phyloP scores from a whole-genome alignment of 352 stramenopile genomes.

The Phytophthora ramorum region DNA sequence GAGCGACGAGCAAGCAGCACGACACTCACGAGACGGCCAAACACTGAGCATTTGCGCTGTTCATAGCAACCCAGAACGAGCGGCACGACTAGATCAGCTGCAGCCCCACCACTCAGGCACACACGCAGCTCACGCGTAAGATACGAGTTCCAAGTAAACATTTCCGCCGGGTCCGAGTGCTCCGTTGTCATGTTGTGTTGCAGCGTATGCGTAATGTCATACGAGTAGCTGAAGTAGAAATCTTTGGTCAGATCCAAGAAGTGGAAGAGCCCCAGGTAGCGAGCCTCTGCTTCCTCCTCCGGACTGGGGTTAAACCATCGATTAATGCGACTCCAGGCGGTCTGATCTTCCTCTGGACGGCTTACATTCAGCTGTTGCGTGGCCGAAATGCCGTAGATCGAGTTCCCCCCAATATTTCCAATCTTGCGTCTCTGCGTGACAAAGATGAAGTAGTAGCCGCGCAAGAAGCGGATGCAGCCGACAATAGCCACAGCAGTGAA shows the following conservation, averaged over 20 bases:
- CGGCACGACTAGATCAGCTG: slow-evolving; percentile 90
- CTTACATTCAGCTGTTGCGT: slow-evolving; percentile 93
- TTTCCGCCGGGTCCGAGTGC: slow-evolving; percentile 87
- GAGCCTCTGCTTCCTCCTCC: slow-evolving; percentile 84
- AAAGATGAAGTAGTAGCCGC: slow-evolving; percentile 99
- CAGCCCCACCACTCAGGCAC: slow-evolving; percentile 84
- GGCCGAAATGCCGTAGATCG: slow-evolving; percentile 97
- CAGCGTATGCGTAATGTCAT: slow-evolving; percentile 97
- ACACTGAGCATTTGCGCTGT: slow-evolving; percentile 96
- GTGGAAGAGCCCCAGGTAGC: slow-evolving; percentile 97
- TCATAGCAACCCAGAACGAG: slow-evolving; percentile 96
- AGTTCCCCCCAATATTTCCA: slow-evolving; percentile 95
- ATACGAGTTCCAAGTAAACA: slow-evolving; percentile 98
- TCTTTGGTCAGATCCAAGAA: slow-evolving; percentile 99
- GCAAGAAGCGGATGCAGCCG: slow-evolving; percentile 97
- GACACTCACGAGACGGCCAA: slow-evolving; percentile 95
- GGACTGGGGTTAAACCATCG: slow-evolving; percentile 86
- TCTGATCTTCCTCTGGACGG: slow-evolving; percentile 54
- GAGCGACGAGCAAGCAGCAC: slow-evolving; percentile 96
- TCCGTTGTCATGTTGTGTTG: slow-evolving; percentile 97
- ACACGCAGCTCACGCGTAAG: slow-evolving; percentile 93
- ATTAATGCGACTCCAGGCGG: slow-evolving; percentile 74
- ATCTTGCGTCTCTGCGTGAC: slow-evolving; percentile 98
- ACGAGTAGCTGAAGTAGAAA: slow-evolving; percentile 99
- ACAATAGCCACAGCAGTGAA: slow-evolving; percentile 97